Percentiles rank a stretch among this genome's conserved stretches.
Conservation (phyloP, 2,329 filamentous ascomycete genomes). For the Xylaria sp. region DNA sequence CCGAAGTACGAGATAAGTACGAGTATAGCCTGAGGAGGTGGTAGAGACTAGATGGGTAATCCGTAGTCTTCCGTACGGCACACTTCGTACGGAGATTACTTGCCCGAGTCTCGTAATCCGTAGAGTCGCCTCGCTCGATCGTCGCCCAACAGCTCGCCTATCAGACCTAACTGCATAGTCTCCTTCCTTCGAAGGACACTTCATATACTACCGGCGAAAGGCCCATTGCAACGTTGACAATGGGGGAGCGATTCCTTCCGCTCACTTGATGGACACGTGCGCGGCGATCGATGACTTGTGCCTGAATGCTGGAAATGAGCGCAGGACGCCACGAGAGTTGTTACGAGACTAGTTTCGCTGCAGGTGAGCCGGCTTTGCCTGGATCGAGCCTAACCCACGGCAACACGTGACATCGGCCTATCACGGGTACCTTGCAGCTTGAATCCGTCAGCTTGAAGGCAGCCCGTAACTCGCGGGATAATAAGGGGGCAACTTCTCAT, state of each 20-base stretch:
- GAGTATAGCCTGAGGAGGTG: background rate
- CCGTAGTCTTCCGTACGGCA: too few relatives aligned
- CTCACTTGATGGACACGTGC: background rate
- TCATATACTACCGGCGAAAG: background rate
- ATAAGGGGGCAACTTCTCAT: background rate
- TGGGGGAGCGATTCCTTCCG: constrained; percentile 13
- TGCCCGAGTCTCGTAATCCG: background rate
- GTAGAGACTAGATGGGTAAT: background rate
- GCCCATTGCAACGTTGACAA: constrained; percentile 6
- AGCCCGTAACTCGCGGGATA: background rate
- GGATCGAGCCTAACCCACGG: constrained; percentile 4
- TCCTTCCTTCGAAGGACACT: constrained; percentile 10
- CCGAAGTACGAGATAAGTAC: background rate
- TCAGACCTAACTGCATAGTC: background rate
- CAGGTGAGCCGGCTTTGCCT: constrained; percentile 19
- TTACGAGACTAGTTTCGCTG: constrained; percentile 13
- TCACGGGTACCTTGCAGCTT: constrained; percentile 29
- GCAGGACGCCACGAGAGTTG: constrained; percentile 18
- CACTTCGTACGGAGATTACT: background rate
- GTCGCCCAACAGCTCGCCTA: background rate
- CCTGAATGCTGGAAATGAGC: constrained; percentile 17
- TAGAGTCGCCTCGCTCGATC: background rate
- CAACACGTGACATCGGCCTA: constrained; percentile 17
- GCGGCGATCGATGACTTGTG: constrained; percentile 14
- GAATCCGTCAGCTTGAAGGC: background rate